Conservation (phyloP, 345 rosid genomes). For the Moricandia moricandioides region DNA sequence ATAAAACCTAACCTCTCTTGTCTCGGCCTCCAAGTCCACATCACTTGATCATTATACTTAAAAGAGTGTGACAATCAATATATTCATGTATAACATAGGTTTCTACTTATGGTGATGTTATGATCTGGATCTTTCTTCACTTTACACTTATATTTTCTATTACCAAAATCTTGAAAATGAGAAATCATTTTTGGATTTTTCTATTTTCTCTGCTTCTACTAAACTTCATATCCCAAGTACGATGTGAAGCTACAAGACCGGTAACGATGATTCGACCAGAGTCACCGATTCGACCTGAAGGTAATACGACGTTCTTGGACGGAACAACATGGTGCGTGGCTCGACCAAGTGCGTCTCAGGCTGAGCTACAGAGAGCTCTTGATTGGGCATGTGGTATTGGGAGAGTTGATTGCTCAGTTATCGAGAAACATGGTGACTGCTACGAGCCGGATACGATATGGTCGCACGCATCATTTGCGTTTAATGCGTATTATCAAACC, state of each 20-base stretch:
- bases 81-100: not conserved
- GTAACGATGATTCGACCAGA: constrained; percentile 43
- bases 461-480: constrained; percentile 90
- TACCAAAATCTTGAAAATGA: constrained; percentile 18
- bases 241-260: constrained; percentile 19
- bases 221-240: constrained; percentile 14
- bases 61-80: constrained; percentile 2
- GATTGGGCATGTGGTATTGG: constrained; percentile 98
- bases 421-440: constrained; percentile 67
- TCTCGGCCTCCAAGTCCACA: constrained; percentile 12
- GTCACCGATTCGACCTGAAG: constrained; percentile 65
- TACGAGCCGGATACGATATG: constrained; percentile 66
- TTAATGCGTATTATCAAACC: constrained; percentile 76
- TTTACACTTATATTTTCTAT: not conserved
- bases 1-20: not conserved
- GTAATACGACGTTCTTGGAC: constrained; percentile 78
- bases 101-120: constrained; percentile 16
- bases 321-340: constrained; percentile 92
- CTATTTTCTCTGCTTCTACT: constrained; percentile 16
- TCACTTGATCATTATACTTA: constrained; percentile 5
- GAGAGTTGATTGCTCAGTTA: constrained; percentile 66
- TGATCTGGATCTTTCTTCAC: constrained; percentile 12
- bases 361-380: constrained; percentile 76
- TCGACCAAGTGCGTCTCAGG: constrained; percentile 57
- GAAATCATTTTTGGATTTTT: constrained; percentile 11